These are phyloP conservation scores for Leccinum disarticulatum DNA, from an alignment of 768 basidiomycete species.

Conservation along the genomic window DNA sequence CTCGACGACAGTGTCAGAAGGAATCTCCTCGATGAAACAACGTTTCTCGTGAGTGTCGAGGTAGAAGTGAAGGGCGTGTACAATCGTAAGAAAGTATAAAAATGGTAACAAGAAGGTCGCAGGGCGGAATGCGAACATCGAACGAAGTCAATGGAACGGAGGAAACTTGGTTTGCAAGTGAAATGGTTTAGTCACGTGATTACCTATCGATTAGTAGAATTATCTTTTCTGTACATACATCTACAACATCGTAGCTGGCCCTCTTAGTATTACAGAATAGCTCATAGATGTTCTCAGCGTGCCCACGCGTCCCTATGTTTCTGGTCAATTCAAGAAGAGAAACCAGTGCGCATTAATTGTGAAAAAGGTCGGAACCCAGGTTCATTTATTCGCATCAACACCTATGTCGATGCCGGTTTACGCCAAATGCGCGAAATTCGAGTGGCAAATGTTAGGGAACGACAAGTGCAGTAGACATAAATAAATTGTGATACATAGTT, in stretches of 20 bases:
- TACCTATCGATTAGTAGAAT: background rate
- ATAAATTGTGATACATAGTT: no score
- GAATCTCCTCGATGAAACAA: conserved; percentile 96
- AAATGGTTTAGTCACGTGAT: conserved; percentile 21
- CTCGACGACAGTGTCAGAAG: conserved; percentile 93
- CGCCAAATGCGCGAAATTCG: no score
- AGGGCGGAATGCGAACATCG: conserved; percentile 27
- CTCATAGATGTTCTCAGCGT: no score
- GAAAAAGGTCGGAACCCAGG: no score
- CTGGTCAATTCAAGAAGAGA: no score
- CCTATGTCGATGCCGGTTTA: no score
- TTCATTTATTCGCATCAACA: no score
- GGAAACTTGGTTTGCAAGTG: background rate
- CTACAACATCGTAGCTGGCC: background rate
- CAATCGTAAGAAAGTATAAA: conserved; percentile 42
- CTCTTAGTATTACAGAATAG: no score
- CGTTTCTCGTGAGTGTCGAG: conserved; percentile 90
- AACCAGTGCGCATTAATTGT: no score
- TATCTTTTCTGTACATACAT: background rate
- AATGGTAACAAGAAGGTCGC: conserved; percentile 36
- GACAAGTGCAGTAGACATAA: no score
- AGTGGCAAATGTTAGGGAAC: no score
- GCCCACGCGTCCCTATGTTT: no score
- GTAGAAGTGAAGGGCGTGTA: conserved; percentile 92
- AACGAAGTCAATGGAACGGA: background rate